Evolutionary conservation across 164 flowering plant species (phyloP), one percentile per base, ranked within the genome.

Genomic region (Sextonia rubra): DNA sequence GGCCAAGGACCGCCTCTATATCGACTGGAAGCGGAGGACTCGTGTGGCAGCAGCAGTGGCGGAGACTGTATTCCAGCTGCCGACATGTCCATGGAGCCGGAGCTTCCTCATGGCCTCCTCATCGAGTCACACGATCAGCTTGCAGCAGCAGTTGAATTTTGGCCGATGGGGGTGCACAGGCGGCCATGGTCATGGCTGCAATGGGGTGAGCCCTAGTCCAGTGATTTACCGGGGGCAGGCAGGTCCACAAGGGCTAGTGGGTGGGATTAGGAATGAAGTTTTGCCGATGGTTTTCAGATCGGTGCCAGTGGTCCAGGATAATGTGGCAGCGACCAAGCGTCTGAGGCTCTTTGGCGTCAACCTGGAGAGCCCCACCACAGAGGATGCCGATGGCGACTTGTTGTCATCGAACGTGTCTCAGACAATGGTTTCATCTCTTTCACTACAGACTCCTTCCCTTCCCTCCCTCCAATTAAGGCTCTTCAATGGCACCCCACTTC

Each of bases 331-430:
- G 24, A 84, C 85, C 5, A 90, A 87, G 80, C 68, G 86, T 67
- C 77, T 90, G 4, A 86, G 98, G 88, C 82, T 93, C 64, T 93
- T 93, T 66, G 98, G 98, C 0, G 98, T 91, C 37, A 88, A 90
- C 84, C 83, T 93, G 84, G 98, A 91, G 14, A 90, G 94, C 69
- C 90, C 92, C 65, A 83, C 79, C 9, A 66, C 83, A 25, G 85
- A 80, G 23, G 76, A 80, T 4, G 79, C 82, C 6, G 84, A 71
- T 15, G 64, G 30, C 11, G 68, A 71, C n/a, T 3, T 26, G n/a
- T 30, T 44, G n/a, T 26, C 15, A 12, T 23, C 62, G 30, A 18
- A 52, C 11, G n/a, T 32, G 25, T 3, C 69, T 1, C 76, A 24
- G 22, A 12, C 22, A 20, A 52, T 12, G 29, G n/a, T 27, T 71